Evolutionary conservation across 2,329 filamentous ascomycete species (phyloP).

Genomic region (Claviceps cyperi): DNA sequence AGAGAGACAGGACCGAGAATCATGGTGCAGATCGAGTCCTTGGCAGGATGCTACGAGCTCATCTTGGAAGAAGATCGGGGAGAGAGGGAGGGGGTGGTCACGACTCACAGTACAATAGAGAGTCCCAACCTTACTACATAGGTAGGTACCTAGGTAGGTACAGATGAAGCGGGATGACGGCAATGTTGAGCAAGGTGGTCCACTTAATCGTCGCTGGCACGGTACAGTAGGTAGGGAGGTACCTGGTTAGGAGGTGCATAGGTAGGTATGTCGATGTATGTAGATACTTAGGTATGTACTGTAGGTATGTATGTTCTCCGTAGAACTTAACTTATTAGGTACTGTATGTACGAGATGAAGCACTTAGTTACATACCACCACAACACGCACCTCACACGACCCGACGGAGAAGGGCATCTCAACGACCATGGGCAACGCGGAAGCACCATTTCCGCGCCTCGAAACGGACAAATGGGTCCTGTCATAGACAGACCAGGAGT

Average conservation of each 20-base stretch:
- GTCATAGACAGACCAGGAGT: constrained; percentile 54
- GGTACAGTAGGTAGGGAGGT: too few relatives aligned
- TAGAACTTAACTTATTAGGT: background rate
- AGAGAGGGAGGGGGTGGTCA: background rate
- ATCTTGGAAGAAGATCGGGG: background rate
- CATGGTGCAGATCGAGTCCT: constrained; percentile 29
- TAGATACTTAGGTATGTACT: too few relatives aligned
- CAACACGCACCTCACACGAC: background rate
- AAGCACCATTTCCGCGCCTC: constrained; percentile 44
- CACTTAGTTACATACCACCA: background rate
- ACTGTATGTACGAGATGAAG: background rate
- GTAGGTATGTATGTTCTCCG: background rate
- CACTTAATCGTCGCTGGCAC: too few relatives aligned
- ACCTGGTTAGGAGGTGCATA: too few relatives aligned
- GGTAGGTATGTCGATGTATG: too few relatives aligned
- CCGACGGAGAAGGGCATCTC: background rate
- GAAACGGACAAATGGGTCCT: constrained; percentile 43
- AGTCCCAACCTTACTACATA: too few relatives aligned
- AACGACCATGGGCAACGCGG: constrained; percentile 26
- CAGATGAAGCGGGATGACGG: too few relatives aligned
- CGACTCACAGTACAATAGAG: too few relatives aligned
- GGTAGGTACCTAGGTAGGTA: too few relatives aligned
- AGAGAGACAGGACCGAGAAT: constrained; percentile 61
- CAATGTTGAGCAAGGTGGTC: too few relatives aligned
- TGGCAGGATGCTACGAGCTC: background rate